Evolutionary conservation across 768 basidiomycete species (phyloP).

Genomic region (Suillus bovinus): DNA sequence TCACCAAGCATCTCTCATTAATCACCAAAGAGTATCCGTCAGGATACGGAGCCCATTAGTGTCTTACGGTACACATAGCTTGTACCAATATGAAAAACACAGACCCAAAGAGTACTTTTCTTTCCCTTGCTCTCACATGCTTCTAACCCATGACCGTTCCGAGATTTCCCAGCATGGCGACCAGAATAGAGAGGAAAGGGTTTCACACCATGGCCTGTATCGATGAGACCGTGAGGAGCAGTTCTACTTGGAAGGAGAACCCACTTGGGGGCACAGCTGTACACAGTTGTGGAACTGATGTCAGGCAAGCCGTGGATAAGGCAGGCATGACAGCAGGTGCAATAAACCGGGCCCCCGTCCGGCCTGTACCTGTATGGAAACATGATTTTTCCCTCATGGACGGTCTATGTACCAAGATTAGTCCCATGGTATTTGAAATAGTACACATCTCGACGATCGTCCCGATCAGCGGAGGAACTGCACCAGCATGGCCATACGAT

Average conservation of each 20-base stretch:
- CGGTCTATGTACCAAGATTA: not conserved
- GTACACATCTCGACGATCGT: conserved; percentile 16
- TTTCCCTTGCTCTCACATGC: conserved; percentile 5
- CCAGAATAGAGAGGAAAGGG: conserved; percentile 1
- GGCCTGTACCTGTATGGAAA: conserved; percentile 11
- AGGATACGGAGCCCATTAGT: not conserved
- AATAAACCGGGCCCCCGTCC: conserved; percentile 16
- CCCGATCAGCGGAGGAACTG: conserved; percentile 7
- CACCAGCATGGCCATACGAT: conserved; percentile 1
- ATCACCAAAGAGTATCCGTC: not conserved
- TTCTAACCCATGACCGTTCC: conserved; percentile 6
- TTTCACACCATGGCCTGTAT: conserved; percentile 9
- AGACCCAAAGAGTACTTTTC: conserved; percentile 4
- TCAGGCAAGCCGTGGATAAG: not conserved
- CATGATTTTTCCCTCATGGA: not conserved
- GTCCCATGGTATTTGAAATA: conserved; percentile 10
- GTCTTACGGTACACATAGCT: conserved; percentile 6
- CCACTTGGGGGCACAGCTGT: conserved; percentile 1
- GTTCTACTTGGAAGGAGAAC: conserved; percentile 5
- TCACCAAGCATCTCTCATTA: too few species aligned
- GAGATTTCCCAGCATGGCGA: conserved; percentile 5
- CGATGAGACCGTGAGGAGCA: not conserved
- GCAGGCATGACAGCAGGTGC: conserved; percentile 1
- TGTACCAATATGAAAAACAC: not conserved
- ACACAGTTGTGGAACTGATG: not conserved